phyloP scores from a whole-genome alignment of 495 filamentous ascomycete species.

The Tuber brumale region DNA sequence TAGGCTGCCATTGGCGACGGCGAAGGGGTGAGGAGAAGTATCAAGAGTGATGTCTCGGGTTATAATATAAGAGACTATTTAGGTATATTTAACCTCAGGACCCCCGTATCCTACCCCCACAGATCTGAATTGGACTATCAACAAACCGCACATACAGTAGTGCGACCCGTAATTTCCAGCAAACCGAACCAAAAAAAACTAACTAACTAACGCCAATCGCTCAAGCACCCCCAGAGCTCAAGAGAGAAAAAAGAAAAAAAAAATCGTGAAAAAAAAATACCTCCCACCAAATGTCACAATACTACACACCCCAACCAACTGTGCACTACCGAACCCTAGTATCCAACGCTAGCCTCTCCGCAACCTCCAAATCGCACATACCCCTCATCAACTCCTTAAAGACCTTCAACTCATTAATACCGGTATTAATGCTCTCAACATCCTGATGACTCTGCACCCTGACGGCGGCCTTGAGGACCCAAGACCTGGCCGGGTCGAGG shows the following conservation, averaged over 20 bases:
- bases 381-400: constrained; percentile 60
- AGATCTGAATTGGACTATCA: neutral
- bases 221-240: neutral
- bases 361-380: constrained; percentile 57
- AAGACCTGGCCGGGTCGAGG: constrained; percentile 37
- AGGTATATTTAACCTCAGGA: neutral
- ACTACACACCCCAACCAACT: neutral
- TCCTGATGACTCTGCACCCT: constrained; percentile 44
- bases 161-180: neutral
- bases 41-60: neutral
- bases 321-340: constrained; percentile 50
- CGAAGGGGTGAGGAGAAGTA: neutral
- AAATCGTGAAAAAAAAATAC: neutral
- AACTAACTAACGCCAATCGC: neutral
- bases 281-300: neutral
- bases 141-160: neutral
- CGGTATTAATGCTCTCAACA: constrained; percentile 49
- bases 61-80: neutral
- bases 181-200: neutral
- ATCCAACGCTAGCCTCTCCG: constrained; percentile 60
- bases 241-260: neutral
- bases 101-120: neutral
- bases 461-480: constrained; percentile 44
- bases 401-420: constrained; percentile 53
- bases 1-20: neutral